These are phyloP conservation scores for Solanum etuberosum DNA, from an alignment of 257 asterid species.

Conservation along the genomic window DNA sequence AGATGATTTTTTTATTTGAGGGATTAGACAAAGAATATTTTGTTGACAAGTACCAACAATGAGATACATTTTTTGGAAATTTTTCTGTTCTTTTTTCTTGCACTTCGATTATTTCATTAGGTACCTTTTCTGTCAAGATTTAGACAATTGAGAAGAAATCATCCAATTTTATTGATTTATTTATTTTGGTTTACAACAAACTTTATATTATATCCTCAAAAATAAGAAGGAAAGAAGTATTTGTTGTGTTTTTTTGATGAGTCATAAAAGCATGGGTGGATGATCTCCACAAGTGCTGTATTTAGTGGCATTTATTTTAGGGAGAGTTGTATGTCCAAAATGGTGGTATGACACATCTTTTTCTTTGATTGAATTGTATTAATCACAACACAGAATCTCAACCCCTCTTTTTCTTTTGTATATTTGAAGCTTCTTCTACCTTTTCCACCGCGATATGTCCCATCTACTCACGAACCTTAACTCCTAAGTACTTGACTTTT, in stretches of 20 bases:
- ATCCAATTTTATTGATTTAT: neutral
- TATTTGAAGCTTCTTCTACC: neutral
- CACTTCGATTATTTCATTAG: neutral
- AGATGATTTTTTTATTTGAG: neutral
- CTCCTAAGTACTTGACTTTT: slow-evolving; percentile 5
- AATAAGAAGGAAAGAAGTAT: neutral
- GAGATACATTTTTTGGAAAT: neutral
- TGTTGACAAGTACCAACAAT: neutral
- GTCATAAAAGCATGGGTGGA: neutral
- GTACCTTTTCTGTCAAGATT: neutral
- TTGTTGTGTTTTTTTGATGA: neutral
- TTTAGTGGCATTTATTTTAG: neutral
- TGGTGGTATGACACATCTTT: neutral
- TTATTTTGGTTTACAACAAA: neutral
- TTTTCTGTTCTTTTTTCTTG: neutral
- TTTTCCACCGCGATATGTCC: slow-evolving; percentile 4
- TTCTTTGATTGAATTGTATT: neutral
- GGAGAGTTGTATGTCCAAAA: neutral
- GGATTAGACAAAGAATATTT: neutral
- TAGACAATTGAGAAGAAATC: neutral
- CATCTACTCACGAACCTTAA: slow-evolving; percentile 1
- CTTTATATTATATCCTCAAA: neutral
- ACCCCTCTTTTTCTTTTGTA: slow-evolving; percentile 1
- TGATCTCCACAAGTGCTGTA: neutral
- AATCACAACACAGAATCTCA: slow-evolving; percentile 3